These are phyloP conservation scores for Stipa capillata DNA, from an alignment of 176 grass and related monocot species.

Conservation along the genomic window DNA sequence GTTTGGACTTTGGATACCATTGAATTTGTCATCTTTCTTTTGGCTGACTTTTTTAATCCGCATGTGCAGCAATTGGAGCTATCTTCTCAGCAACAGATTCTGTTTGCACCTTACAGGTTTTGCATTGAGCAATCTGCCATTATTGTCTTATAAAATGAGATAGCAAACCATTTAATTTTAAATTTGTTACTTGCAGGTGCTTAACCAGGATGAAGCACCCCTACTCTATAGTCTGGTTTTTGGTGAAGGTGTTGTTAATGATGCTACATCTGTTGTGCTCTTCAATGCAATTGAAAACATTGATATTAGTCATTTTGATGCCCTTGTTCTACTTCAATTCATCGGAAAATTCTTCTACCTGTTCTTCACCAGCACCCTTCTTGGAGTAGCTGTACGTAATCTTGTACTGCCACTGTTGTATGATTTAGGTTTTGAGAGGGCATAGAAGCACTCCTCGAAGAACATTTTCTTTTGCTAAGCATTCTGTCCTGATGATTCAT, in stretches of 20 bases:
- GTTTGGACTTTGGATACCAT: constrained; percentile 6
- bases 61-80: constrained; percentile 74
- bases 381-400: constrained; percentile 79
- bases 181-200: constrained; percentile 56
- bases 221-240: constrained; percentile 93
- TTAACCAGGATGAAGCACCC: constrained; percentile 94
- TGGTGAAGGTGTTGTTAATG: constrained; percentile 98
- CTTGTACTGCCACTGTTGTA: not conserved
- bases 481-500: constrained; percentile 13
- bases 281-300: constrained; percentile 93
- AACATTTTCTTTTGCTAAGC: not conserved
- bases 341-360: constrained; percentile 76
- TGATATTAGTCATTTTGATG: constrained; percentile 72
- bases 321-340: constrained; percentile 54
- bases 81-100: constrained; percentile 98
- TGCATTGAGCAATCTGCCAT: not conserved
- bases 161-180: not conserved
- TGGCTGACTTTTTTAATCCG: constrained; percentile 4
- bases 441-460: not conserved
- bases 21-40: constrained; percentile 19
- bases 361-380: constrained; percentile 68
- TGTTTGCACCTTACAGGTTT: constrained; percentile 99
- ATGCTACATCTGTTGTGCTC: constrained; percentile 92
- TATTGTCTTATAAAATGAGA: constrained; percentile 8
- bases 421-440: not conserved